Base-by-base conservation (phyloP, 2,329 filamentous ascomycete genomes). In the Pseudogymnoascus sp. region DNA sequence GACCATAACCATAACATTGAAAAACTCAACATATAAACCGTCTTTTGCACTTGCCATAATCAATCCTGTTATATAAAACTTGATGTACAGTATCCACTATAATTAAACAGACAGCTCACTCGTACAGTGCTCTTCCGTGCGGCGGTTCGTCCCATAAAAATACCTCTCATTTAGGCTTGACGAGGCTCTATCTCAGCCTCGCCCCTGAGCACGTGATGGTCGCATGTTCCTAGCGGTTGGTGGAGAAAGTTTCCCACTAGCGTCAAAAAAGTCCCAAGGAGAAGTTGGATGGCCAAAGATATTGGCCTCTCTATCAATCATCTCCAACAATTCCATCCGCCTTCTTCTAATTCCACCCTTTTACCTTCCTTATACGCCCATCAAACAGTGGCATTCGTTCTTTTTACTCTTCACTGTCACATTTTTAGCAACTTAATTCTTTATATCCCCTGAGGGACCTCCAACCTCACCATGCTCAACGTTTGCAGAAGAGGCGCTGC, bases 401-500 rank as follows among this genome's bases (percentile, higher is more conserved):
- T 16, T 25, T 60, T 40, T 60, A 38, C 36, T 60, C 38, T 60
- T 60, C 38, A 60, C 21, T 40, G 21, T 16, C 59, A 40, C 8
- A 37, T 25, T 60, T 21, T 18, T 42, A 60, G 14, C 34, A 34
- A 11, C 21, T 42, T 38, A 60, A 60, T 60, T 60, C 59, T 60
- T 60, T 38, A 23, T 38, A 12, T 38, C 38, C 23, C 34, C 16
- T 42, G 38, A 38, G 38, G 38, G 21, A 60, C 38, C 59, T 38
- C 34, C 59, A 38, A 38, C 59, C 59, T 60, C 44, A 68, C 46
- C 60, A 74, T 74, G 73, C 72, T 73, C 64, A 70, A 67, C 64
- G 64, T 66, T 38, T 73, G 66, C 65, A 73, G 69, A 67, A 71
- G 72, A 70, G 72, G 71, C 60, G 66, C 70, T 16, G 67, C 72